phyloP scores from a whole-genome alignment of 176 grass and related monocot genomes.

The Musa schizocarpa region DNA sequence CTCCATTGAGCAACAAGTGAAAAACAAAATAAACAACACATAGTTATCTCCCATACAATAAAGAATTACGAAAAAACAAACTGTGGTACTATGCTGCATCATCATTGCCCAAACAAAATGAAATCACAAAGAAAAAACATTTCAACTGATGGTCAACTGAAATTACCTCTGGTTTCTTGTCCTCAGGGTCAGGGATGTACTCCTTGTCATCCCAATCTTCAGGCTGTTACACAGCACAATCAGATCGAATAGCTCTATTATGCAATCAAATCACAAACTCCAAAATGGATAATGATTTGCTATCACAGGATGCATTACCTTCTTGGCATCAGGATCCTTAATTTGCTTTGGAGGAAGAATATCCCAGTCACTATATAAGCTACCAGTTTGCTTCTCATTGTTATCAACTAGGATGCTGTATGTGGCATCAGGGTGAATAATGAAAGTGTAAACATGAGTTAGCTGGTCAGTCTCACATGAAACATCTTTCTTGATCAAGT shows the following conservation, averaged over 20 bases:
- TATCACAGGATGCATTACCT: constrained; percentile 13
- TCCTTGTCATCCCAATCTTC: constrained; percentile 97
- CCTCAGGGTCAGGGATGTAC: constrained; percentile 82
- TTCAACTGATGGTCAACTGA: background rate
- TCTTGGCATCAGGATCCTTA: constrained; percentile 38
- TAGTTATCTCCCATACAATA: too few relatives aligned
- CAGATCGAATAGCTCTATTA: background rate
- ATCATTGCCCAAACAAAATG: background rate
- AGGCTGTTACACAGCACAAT: constrained; percentile 39
- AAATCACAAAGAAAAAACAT: background rate
- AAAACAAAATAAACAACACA: background rate
- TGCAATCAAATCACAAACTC: background rate
- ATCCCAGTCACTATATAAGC: constrained; percentile 39
- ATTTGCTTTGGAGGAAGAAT: constrained; percentile 47
- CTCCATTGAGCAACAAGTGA: background rate
- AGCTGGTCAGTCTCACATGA: constrained; percentile 44
- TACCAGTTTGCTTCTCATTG: constrained; percentile 31
- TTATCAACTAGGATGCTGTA: constrained; percentile 45
- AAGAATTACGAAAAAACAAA: background rate
- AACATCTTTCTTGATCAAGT: constrained; percentile 42
- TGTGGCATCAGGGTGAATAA: constrained; percentile 34
- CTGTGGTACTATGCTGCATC: background rate
- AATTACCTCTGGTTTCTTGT: constrained; percentile 81
- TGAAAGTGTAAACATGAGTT: constrained; percentile 42
- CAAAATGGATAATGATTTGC: background rate